Evolutionary conservation across 2,329 filamentous ascomycete genomes (phyloP), one percentile per base, ranked within the genome.

Genomic region (Alternaria triticimaculans): DNA sequence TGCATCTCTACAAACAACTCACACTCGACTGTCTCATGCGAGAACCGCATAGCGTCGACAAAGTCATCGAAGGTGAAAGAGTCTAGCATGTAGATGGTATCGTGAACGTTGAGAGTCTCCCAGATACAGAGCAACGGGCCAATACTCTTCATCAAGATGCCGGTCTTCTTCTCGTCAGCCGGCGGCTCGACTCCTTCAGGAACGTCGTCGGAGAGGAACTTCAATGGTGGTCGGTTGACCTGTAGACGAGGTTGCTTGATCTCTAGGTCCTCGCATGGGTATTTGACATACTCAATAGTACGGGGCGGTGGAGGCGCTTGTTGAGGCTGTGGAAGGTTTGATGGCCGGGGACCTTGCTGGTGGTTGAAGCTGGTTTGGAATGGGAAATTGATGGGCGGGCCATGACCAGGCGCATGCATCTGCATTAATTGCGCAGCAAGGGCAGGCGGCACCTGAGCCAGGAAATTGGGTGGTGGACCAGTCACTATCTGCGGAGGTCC

Each of bases 61-160:
- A 94, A 98, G 78, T 99, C 96, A 78, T 99, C 96, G 74, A 98
- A 96, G 0, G 95, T 98, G 76, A 99, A 99, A 0, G 95, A 98
- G 79, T 99, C 96, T 25, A 99, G 86, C 74, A 93, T 89, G 76
- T 97, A 97, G 18, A 97, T 91, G 74, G 97, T 93, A 76, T 94
- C 97, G 77, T 97, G 97, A n/a, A 99, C 95, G 74, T 97, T 99
- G 33, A 99, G 85, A 0, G 94, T 97, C 72, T 97, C 94, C 96
- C 96, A 99, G 0, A 92, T 93, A 80, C 97, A 95, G 23, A 99
- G 82, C 15, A 98, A 83, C 3, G 89, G 87, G 0, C 94, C 94
- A n/a, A 97, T 88, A 4, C 93, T 95, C 72, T 91, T 89, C 88
- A 95, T 96, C 20, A 90, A 83, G 58, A 98, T 89, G 43, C 89